Conservation (phyloP, 2,329 filamentous ascomycete species). For the Diaporthe sp. region DNA sequence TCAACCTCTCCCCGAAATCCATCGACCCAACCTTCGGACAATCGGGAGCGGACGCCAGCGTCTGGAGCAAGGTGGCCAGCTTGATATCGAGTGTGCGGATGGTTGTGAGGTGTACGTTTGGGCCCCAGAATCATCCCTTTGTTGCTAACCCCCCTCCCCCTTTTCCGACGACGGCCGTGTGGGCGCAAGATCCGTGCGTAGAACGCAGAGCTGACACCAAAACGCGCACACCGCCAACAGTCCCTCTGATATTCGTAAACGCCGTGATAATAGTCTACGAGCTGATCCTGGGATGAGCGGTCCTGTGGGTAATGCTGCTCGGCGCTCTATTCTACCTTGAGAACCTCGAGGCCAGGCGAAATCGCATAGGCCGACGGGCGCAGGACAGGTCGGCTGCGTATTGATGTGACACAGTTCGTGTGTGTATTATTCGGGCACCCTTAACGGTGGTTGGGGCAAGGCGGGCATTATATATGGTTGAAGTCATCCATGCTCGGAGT, state of each 20-base stretch:
- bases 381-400: neutral
- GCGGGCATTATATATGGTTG: neutral
- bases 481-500: neutral
- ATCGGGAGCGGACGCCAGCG: conserved; percentile 75
- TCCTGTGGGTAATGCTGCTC: conserved; percentile 1
- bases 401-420: neutral
- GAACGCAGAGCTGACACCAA: conserved; percentile 20
- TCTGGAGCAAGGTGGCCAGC: conserved; percentile 90
- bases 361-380: neutral
- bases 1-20: conserved; percentile 82
- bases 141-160: neutral
- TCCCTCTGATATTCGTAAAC: conserved; percentile 88
- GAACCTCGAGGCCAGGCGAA: neutral
- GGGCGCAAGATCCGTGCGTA: neutral
- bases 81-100: conserved; percentile 92
- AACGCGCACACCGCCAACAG: conserved; percentile 57
- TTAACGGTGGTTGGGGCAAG: neutral
- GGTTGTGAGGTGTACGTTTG: conserved; percentile 88
- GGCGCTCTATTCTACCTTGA: neutral
- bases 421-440: neutral
- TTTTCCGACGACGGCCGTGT: neutral
- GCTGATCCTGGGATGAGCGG: conserved; percentile 77
- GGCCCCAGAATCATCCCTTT: neutral
- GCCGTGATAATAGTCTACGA: conserved; percentile 87
- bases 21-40: conserved; percentile 85